phyloP scores from a whole-genome alignment of 371 early-diverging fungal genomes.

The Circinella minor region DNA sequence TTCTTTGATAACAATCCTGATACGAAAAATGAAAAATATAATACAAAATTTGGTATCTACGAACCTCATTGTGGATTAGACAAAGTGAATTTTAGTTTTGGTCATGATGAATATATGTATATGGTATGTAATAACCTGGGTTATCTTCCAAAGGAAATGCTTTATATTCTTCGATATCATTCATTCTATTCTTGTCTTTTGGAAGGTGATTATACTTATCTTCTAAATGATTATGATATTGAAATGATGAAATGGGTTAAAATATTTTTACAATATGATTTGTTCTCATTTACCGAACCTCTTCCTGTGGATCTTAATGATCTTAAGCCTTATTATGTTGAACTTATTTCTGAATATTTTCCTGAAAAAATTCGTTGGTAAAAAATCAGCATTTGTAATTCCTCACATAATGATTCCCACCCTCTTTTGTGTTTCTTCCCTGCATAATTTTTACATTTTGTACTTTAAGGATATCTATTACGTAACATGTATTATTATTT shows the following conservation, averaged over 20 bases:
- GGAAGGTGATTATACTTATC: slow-evolving; percentile 49
- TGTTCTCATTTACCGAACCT: slow-evolving; percentile 59
- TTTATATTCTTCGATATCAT: slow-evolving; percentile 59
- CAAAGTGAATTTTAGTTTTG: slow-evolving; percentile 55
- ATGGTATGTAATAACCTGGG: slow-evolving; percentile 45
- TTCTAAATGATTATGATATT: slow-evolving; percentile 51
- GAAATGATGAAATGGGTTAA: slow-evolving; percentile 60
- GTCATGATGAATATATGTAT: slow-evolving; percentile 70
- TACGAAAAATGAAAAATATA: slow-evolving; percentile 32
- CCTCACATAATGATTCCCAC: too few relatives aligned
- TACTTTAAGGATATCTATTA: too few relatives aligned
- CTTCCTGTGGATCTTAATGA: slow-evolving; percentile 34
- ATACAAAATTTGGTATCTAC: slow-evolving; percentile 55
- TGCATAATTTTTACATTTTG: too few relatives aligned
- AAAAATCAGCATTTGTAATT: not conserved
- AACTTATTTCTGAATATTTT: slow-evolving; percentile 57
- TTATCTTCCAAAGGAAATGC: slow-evolving; percentile 53
- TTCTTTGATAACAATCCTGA: slow-evolving; percentile 57
- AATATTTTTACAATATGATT: slow-evolving; percentile 61
- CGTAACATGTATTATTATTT: too few relatives aligned
- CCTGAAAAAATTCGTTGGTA: slow-evolving; percentile 58
- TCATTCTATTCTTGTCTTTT: slow-evolving; percentile 62
- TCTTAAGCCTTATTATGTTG: slow-evolving; percentile 51
- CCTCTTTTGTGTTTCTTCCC: too few relatives aligned
- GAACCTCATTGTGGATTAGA: slow-evolving; percentile 57